phyloP scores from a whole-genome alignment of 495 filamentous ascomycete genomes.

The Daldinia vernicosa region DNA sequence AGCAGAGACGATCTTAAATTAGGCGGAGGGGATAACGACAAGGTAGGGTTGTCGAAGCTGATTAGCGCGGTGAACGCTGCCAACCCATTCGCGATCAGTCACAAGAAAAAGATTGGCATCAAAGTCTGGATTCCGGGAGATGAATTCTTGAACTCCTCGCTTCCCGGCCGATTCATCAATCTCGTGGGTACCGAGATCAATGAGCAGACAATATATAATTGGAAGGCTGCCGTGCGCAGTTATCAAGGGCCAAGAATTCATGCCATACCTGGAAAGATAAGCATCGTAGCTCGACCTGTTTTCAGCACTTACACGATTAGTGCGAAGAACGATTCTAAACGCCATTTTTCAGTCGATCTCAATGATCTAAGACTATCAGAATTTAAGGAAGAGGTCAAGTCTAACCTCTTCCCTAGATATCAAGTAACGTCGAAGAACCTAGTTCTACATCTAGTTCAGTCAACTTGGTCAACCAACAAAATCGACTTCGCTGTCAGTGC shows the following conservation, averaged over 20 bases:
- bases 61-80: neutral
- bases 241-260: constrained; percentile 5
- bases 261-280: neutral
- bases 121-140: constrained; percentile 29
- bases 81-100: neutral
- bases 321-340: neutral
- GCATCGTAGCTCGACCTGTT: constrained; percentile 22
- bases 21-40: neutral
- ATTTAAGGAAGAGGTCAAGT: constrained; percentile 15
- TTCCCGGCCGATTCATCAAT: neutral
- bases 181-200: neutral
- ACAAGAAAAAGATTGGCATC: neutral
- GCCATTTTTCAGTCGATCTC: neutral
- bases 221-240: neutral
- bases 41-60: neutral
- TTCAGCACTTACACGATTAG: constrained; percentile 12
- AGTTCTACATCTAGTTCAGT: constrained; percentile 21
- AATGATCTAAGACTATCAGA: neutral
- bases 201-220: neutral
- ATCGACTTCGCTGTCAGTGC: constrained; percentile 22
- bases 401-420: constrained; percentile 13
- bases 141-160: neutral
- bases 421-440: neutral
- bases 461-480: constrained; percentile 10
- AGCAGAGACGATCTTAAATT: constrained; percentile 3